These are phyloP conservation scores for Aspergillus mulundensis DNA, from an alignment of 495 filamentous ascomycete genomes.

Conservation along the genomic window DNA sequence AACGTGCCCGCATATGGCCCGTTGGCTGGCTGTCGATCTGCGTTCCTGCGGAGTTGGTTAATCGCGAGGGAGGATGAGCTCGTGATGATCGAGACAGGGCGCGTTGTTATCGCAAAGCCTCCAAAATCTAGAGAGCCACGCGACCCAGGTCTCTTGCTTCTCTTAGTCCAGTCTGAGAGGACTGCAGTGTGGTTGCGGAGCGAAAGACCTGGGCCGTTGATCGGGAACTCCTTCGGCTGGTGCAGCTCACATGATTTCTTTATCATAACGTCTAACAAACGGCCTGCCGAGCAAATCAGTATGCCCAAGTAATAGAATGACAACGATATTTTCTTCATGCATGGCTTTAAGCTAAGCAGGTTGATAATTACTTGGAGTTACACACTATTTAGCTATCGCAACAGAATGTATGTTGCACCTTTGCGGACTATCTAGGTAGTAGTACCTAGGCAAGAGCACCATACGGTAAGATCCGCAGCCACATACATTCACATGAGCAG, in stretches of 20 bases:
- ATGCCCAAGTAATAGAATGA: too few species aligned
- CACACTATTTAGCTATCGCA: too few species aligned
- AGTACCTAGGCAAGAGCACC: too few species aligned
- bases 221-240: neutral
- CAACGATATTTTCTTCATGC: too few species aligned
- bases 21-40: conserved; percentile 12
- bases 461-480: too few species aligned
- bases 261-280: neutral
- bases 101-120: neutral
- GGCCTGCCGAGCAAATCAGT: too few species aligned
- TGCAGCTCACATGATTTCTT: conserved; percentile 6
- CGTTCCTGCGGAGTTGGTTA: conserved; percentile 6
- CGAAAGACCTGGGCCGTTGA: neutral
- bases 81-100: neutral
- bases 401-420: too few species aligned
- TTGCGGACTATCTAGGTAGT: too few species aligned
- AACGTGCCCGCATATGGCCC: conserved; percentile 12
- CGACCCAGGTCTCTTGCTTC: neutral
- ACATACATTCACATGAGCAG: too few species aligned
- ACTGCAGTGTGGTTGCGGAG: neutral
- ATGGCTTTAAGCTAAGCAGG: too few species aligned
- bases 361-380: too few species aligned
- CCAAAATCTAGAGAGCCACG: too few species aligned
- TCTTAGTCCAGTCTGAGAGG: neutral
- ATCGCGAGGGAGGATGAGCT: neutral